Percentiles rank a stretch among this genome's conserved stretches.
phyloP scores from a whole-genome alignment of 306 rosid species.

The Vigna reflexopilosa region DNA sequence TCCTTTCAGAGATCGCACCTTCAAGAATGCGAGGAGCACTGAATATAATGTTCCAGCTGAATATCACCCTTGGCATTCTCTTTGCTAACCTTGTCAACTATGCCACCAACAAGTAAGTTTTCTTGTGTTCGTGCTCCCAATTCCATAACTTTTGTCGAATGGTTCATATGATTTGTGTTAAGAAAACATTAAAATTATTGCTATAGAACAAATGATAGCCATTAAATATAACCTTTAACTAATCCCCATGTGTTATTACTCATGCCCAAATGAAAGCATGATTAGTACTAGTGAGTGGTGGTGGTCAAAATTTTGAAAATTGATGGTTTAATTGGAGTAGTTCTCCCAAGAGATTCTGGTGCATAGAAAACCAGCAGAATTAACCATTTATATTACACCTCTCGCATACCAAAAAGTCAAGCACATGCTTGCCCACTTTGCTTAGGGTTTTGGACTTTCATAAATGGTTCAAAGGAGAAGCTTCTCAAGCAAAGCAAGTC shows the following conservation, averaged over 20 bases:
- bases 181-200: too few relatives aligned
- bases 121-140: neutral
- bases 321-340: neutral
- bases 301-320: neutral
- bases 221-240: too few relatives aligned
- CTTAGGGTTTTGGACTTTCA: neutral
- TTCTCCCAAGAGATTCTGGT: neutral
- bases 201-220: too few relatives aligned
- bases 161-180: neutral
- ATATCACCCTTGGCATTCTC: conserved; percentile 84
- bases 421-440: neutral
- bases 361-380: conserved; percentile 21
- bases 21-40: conserved; percentile 92
- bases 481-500: neutral
- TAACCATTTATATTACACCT: neutral
- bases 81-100: conserved; percentile 86
- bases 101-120: conserved; percentile 68
- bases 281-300: too few relatives aligned
- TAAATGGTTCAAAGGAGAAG: neutral
- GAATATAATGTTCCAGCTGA: conserved; percentile 84
- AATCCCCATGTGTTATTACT: too few relatives aligned
- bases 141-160: neutral
- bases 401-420: conserved; percentile 3
- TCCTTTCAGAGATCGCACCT: conserved; percentile 93
- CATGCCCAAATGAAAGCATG: too few relatives aligned